phyloP scores from a whole-genome alignment of 805 yeast species.

The Metschnikowia anglica region DNA sequence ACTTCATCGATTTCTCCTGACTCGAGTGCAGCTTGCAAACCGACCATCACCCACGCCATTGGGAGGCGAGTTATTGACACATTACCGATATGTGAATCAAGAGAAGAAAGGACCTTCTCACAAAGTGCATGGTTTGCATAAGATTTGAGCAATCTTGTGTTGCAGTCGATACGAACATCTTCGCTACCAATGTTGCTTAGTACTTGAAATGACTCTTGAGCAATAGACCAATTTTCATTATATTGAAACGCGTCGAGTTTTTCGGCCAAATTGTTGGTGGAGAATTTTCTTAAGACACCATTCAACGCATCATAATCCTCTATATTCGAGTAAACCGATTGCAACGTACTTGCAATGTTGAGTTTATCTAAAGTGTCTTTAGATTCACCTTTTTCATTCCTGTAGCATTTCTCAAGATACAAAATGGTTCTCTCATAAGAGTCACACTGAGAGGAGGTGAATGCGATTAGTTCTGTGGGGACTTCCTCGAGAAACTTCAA shows the following conservation, averaged over 20 bases:
- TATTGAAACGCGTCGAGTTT: constrained; percentile 79
- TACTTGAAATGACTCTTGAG: constrained; percentile 79
- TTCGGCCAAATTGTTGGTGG: constrained; percentile 68
- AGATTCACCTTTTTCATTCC: constrained; percentile 32
- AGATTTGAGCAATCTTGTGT: constrained; percentile 63
- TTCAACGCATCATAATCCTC: constrained; percentile 89
- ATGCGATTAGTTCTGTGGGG: constrained; percentile 71
- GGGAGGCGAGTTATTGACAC: constrained; percentile 31
- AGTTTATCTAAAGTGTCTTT: constrained; percentile 30
- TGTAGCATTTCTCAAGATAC: constrained; percentile 74
- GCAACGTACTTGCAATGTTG: constrained; percentile 52
- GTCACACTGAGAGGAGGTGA: constrained; percentile 76
- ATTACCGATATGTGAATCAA: constrained; percentile 37
- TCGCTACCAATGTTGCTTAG: constrained; percentile 44
- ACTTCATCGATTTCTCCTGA: constrained; percentile 55
- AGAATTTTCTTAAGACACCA: constrained; percentile 75
- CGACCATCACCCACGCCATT: constrained; percentile 63
- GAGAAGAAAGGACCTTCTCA: constrained; percentile 57
- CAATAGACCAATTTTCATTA: constrained; percentile 81
- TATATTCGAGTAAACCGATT: constrained; percentile 78
- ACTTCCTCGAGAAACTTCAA: constrained; percentile 51
- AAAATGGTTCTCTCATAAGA: constrained; percentile 85
- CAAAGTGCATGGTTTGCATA: constrained; percentile 75
- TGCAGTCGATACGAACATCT: constrained; percentile 33
- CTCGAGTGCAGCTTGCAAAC: constrained; percentile 71